Base-by-base conservation (phyloP, 495 filamentous ascomycete species). In the Podospora appendiculata region DNA sequence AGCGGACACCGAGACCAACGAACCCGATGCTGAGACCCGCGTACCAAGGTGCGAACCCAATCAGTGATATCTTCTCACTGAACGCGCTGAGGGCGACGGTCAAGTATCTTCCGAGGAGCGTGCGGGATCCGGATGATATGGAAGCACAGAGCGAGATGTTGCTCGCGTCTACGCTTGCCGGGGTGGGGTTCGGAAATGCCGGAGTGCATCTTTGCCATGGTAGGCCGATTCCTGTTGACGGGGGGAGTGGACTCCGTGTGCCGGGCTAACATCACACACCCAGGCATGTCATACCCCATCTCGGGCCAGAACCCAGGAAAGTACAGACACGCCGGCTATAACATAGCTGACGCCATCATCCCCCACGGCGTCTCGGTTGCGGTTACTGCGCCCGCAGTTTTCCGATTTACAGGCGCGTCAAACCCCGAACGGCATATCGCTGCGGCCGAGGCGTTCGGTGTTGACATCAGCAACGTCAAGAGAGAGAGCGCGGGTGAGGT, bases 1-100 rank as follows among this genome's bases (percentile, higher is more conserved):
- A 92, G 69, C 82, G 93, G 48, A 79, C 74, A 0, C 94, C 93
- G 0, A 78, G 91, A 6, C 94, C 94, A 6, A 70, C 82, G 11
- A 97, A 98, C 65, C 93, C 93, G 0, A 88, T 97, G 58, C 78
- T 92, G 46, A 77, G 93, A 3, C 93, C 93, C 0, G 90, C 93
- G 3, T 98, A 98, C 62, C 93, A 98, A 62, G 93, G 93, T 41
- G 90, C 93, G 7, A 98, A 98, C 66, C 93, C 93, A 3, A 97
- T 98, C 45, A 92, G 87, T 17, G 93, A 98, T 62, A 89, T 98
- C 52, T 98, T 98, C 73, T 90, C 86, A 19, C 76, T 97, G 12
- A 82, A 85, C 50, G 89, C 92, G 3, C 79, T 98, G 2, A 74
- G 81, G 35, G 76, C 76, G 65, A 92, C 89, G 0, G 79, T 95